phyloP scores from a whole-genome alignment of 306 rosid genomes.

The Luffa acutangula region DNA sequence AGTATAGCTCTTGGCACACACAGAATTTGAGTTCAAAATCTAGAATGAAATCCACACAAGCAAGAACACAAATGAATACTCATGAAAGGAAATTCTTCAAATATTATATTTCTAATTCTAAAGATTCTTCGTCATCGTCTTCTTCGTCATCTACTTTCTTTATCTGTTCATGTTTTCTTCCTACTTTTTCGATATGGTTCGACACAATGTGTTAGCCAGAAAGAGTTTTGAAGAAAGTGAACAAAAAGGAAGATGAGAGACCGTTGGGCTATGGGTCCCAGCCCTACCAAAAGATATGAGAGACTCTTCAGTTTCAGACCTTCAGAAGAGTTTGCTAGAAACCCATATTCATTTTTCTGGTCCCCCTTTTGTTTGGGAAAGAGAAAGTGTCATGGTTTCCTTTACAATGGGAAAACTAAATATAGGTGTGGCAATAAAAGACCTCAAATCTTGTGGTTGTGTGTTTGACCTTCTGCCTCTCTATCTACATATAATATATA shows the following conservation, averaged over 20 bases:
- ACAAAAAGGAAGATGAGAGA: constrained; percentile 5
- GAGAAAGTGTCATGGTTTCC: constrained; percentile 5
- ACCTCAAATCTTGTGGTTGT: background rate
- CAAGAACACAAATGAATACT: background rate
- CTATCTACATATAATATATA: background rate
- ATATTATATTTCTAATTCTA: background rate
- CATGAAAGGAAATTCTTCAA: background rate
- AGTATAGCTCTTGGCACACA: background rate
- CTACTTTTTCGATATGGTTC: background rate
- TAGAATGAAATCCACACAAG: background rate
- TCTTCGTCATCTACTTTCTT: background rate
- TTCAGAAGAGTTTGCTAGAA: background rate
- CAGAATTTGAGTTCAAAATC: background rate
- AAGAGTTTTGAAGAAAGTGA: background rate
- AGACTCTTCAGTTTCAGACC: background rate
- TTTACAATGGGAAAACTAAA: background rate
- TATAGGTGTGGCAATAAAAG: background rate
- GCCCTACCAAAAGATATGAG: background rate
- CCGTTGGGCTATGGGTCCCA: constrained; percentile 1
- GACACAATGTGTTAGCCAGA: background rate
- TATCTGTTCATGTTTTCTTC: background rate
- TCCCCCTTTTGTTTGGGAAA: constrained; percentile 6
- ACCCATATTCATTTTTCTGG: background rate
- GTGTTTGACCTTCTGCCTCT: background rate
- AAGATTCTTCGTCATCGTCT: background rate